A percentile compares a stretch with the other conserved stretches of the same genome.
Conservation (phyloP, 2,329 filamentous ascomycete genomes). For the Colletotrichum incanum region DNA sequence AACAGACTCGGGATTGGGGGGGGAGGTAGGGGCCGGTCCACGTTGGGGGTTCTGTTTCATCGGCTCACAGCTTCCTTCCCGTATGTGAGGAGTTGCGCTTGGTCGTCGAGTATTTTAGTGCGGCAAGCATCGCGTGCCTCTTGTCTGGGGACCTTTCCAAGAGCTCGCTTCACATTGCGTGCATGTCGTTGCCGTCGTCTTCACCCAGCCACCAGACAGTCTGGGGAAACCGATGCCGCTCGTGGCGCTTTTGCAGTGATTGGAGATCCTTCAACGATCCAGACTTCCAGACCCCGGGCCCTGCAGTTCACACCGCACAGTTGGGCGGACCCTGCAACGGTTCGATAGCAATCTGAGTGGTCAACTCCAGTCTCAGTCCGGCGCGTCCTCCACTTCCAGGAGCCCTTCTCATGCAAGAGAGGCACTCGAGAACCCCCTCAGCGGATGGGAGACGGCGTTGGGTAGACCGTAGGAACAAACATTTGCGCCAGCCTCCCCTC, state of each 20-base stretch:
- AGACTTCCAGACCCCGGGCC: conserved; percentile 9
- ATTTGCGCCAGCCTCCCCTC: conserved; percentile 17
- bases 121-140: conserved; percentile 3
- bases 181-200: background rate
- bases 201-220: background rate
- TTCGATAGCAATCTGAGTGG: conserved; percentile 33
- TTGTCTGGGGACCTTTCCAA: background rate
- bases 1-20: background rate
- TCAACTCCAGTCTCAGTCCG: conserved; percentile 4
- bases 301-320: conserved; percentile 38
- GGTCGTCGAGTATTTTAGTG: background rate
- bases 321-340: conserved; percentile 33
- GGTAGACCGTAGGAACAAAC: conserved; percentile 1
- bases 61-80: conserved; percentile 25
- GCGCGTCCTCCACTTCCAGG: conserved; percentile 15
- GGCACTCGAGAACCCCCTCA: conserved; percentile 12
- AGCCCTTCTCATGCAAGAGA: conserved; percentile 14
- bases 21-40: conserved; percentile 17
- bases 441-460: conserved; percentile 8
- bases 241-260: background rate
- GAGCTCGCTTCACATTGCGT: too few species aligned
- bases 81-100: background rate
- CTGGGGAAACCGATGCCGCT: background rate
- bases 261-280: conserved; percentile 5
- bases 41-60: conserved; percentile 34